Evolutionary conservation across 1,284 basidiomycete species (phyloP).

Genomic region (Leccinum subrobustum): DNA sequence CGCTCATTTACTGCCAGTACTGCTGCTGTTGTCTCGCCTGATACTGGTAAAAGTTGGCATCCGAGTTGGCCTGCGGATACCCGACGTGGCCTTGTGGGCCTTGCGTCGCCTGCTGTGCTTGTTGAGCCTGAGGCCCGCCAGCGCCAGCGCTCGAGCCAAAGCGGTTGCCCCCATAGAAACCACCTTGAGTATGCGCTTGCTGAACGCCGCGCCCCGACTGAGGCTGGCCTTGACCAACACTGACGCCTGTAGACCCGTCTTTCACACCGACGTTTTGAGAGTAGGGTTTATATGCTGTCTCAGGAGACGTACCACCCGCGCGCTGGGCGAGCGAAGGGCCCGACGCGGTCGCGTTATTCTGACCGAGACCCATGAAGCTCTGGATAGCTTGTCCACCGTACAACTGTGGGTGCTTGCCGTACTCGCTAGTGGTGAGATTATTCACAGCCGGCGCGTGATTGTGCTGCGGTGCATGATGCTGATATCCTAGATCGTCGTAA

Average conservation of each 20-base stretch:
- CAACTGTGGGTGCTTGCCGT: conserved; percentile 58
- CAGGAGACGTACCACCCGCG: conserved; percentile 56
- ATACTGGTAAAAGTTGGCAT: conserved; percentile 66
- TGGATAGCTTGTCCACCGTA: conserved; percentile 65
- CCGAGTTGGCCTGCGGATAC: conserved; percentile 54
- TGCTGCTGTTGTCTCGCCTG: conserved; percentile 65
- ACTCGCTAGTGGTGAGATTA: conserved; percentile 55
- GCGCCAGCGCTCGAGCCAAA: conserved; percentile 50
- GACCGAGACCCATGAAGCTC: conserved; percentile 66
- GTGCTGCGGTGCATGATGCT: conserved; percentile 52
- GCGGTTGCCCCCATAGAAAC: conserved; percentile 62
- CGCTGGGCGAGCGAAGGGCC: conserved; percentile 48
- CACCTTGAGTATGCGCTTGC: conserved; percentile 44
- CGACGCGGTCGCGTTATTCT: conserved; percentile 44
- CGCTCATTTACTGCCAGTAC: conserved; percentile 61
- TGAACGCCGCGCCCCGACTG: conserved; percentile 49
- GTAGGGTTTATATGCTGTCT: conserved; percentile 73
- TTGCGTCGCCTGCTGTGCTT: conserved; percentile 46
- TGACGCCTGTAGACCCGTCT: conserved; percentile 53
- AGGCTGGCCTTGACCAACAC: conserved; percentile 43
- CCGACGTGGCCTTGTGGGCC: conserved; percentile 63
- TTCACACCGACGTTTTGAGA: conserved; percentile 50
- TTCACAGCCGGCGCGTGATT: conserved; percentile 53
- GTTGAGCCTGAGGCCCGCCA: conserved; percentile 42
- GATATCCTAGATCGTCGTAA: conserved; percentile 67